Base-by-base conservation (phyloP, 2,329 filamentous ascomycete species). In the Mycosphaerella arachidis region DNA sequence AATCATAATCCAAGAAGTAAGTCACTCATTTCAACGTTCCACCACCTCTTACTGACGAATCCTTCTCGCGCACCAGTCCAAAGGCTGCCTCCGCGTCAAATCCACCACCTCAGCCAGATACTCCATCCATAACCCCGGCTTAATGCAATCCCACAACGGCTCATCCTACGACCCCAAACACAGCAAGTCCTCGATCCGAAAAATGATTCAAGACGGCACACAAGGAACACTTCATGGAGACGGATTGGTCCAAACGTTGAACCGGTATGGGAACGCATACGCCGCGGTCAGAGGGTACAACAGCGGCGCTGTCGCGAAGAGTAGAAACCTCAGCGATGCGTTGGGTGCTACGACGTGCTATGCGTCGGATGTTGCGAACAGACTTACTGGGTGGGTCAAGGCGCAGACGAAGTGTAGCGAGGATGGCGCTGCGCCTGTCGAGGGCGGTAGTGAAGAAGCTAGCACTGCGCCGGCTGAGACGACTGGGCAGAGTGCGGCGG, bases 231-330 rank as follows among this genome's bases (percentile, higher is more conserved):
- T 70, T 5, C 67, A 70, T 20, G 78, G 77, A 5, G 76, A 77
- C 29, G 80, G 79, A 1, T 69, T 82, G 12, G 71, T 71, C 43
- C 75, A 79, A 62, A 71, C 70, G 53, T 63, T 79, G 50, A 66
- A 65, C 20, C 40, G 54, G 27, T 55, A 62, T 24, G 46, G 46
- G 18, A 50, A 50, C 29, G 46, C 46, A 9, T 82, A 81, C 68
- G 74, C 71, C 52, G 78, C 77, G 0, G 77, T 79, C n/a, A 72
- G 79, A 45, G 74, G 77, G 37, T 83, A 82, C 72, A 82, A 83
- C 67, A 78, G 77, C 18, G 80, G 80, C n/a, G 67, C 78, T 6
- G 72, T 76, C 48, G 71, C 74, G 56, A 33, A 59, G 13, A 62
- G 52, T 24, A 60, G 64, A 3, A 58, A 69, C 57, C 33, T 71